Base-by-base conservation (phyloP, 2,329 filamentous ascomycete species). In the Cryphonectria carpinicola region DNA sequence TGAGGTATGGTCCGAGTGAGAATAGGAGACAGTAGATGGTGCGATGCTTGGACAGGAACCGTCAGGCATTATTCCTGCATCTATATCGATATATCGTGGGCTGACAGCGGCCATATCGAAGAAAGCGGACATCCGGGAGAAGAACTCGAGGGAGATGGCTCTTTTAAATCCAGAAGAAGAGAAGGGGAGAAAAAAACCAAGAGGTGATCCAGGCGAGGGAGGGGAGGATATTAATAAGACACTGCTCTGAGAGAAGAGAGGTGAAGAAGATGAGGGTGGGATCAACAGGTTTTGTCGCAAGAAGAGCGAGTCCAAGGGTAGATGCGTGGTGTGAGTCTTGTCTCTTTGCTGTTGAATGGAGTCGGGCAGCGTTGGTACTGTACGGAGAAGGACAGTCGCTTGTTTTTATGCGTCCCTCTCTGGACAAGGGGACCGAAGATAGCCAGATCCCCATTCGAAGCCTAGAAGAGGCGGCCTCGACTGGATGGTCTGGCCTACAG, bases 91-190 rank as follows among this genome's bases (percentile, higher is more conserved):
- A 71, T 76, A 79, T 43, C 75, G 75, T 39, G 74, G 58, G 65
- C 69, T 73, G 56, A 74, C 68, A 41, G 74, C 68, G 41, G 68
- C 69, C 77, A 79, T 80, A 71, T 77, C 75, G 74, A 77, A 68
- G 70, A 75, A 69, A 63, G 75, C 75, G 66, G 73, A 75, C 60
- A 77, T 72, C 62, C 74, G 75, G 65, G 71, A 61, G 56, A 73
- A 62, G 71, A 56, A 65, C 65, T 66, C 35, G 65, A 56, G 35
- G 73, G 64, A 56, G 46, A 73, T 66, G 68, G 72, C 67, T 62
- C 62, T 69, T 70, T 49, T 71, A 67, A 32, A 32, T 32, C 32
- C 32, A 32, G 6, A 6, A 61, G 8, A 35, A 35, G 14, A 17
- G 32, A 32, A 32, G 32, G 32, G 32, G 4, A n/a, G 41, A 28